phyloP scores from a whole-genome alignment of 1,284 basidiomycete species.

The Takashimella koratensis region DNA sequence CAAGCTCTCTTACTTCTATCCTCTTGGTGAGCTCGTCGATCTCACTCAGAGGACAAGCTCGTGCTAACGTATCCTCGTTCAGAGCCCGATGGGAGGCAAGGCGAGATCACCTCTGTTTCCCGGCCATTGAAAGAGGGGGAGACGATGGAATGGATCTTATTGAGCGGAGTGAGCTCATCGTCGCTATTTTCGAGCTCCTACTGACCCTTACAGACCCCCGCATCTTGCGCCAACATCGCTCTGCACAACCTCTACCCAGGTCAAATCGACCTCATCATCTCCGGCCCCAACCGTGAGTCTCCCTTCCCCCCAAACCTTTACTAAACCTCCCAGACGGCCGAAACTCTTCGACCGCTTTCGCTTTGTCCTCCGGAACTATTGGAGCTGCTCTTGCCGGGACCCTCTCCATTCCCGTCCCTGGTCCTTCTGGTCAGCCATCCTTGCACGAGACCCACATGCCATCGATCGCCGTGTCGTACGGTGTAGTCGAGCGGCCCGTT shows the following conservation, averaged over 20 bases:
- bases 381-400: slow-evolving; percentile 86
- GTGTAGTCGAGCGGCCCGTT: slow-evolving; percentile 68
- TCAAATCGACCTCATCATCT: slow-evolving; percentile 71
- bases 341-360: slow-evolving; percentile 78
- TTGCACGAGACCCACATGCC: slow-evolving; percentile 38
- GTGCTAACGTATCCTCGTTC: slow-evolving; percentile 19
- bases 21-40: slow-evolving; percentile 54
- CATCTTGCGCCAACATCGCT: slow-evolving; percentile 83
- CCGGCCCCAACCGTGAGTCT: slow-evolving; percentile 51
- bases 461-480: slow-evolving; percentile 82
- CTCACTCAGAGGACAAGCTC: too few species aligned
- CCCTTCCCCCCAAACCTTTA: not conserved
- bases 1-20: slow-evolving; percentile 76
- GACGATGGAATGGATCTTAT: slow-evolving; percentile 79
- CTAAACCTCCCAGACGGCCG: slow-evolving; percentile 55
- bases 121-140: slow-evolving; percentile 70
- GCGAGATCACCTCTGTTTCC: slow-evolving; percentile 61
- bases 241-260: slow-evolving; percentile 80
- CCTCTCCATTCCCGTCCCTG: slow-evolving; percentile 72
- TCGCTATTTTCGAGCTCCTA: not conserved
- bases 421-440: slow-evolving; percentile 56
- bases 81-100: slow-evolving; percentile 61
- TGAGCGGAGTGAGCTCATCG: slow-evolving; percentile 65
- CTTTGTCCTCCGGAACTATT: slow-evolving; percentile 82
- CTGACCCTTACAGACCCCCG: slow-evolving; percentile 64